Percentiles rank a stretch among this genome's conserved stretches.
Evolutionary conservation across 441 rosid genomes (phyloP).

Genomic region (Aquilaria agallochum): DNA sequence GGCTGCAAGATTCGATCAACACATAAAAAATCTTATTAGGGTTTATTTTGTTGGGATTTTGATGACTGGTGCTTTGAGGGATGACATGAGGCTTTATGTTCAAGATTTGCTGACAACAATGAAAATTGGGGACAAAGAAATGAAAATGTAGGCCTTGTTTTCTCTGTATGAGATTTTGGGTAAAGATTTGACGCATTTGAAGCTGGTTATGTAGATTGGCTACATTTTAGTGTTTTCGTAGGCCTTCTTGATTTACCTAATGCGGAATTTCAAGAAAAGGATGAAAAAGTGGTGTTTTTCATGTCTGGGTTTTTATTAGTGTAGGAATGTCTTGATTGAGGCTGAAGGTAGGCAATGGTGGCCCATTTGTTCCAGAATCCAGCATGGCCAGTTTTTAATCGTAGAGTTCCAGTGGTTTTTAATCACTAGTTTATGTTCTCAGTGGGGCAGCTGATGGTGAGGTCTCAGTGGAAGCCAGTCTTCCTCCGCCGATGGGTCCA

Average conservation of each 20-base stretch:
- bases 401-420: no score
- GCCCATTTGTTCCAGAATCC: no score
- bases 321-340: conserved; percentile 39
- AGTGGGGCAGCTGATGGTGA: no score
- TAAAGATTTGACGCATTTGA: conserved; percentile 56
- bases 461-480: no score
- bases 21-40: conserved; percentile 49
- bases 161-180: conserved; percentile 45
- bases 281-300: conserved; percentile 45
- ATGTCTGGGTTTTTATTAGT: conserved; percentile 54
- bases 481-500: no score
- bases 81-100: conserved; percentile 76
- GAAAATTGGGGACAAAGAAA: conserved; percentile 79
- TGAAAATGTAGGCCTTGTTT: conserved; percentile 74
- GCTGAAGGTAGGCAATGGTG: conserved; percentile 44
- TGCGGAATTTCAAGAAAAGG: conserved; percentile 49
- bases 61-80: conserved; percentile 44
- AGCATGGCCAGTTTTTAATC: no score
- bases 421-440: no score
- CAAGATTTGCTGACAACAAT: conserved; percentile 82
- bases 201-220: conserved; percentile 39
- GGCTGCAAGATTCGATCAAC: conserved; percentile 48
- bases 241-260: conserved; percentile 55
- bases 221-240: conserved; percentile 45
- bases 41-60: conserved; percentile 62